phyloP scores from a whole-genome alignment of 2,329 filamentous ascomycete genomes.

The Sarocladium brachiariae region DNA sequence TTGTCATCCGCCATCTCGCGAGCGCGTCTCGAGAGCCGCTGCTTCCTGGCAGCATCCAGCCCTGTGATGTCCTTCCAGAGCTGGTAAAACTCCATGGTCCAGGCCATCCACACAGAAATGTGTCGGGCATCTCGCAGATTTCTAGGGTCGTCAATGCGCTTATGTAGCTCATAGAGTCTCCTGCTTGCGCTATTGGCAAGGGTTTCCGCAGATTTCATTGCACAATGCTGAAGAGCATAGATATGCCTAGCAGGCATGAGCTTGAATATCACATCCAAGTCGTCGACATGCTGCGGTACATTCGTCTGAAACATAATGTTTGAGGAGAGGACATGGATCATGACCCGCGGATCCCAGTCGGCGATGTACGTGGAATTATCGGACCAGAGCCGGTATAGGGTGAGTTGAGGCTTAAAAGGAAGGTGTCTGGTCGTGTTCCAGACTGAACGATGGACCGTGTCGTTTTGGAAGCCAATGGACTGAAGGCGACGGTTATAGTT shows the following conservation, averaged over 20 bases:
- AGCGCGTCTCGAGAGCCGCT: background rate
- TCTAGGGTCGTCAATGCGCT: too few relatives aligned
- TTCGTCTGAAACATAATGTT: background rate
- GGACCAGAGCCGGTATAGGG: background rate
- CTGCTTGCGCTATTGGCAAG: background rate
- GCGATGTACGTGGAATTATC: background rate
- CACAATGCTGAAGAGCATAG: background rate
- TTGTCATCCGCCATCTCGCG: background rate
- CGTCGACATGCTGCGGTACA: background rate
- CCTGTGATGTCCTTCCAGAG: slow-evolving; percentile 2
- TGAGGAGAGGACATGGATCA: background rate
- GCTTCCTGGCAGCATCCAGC: background rate
- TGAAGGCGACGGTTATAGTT: background rate
- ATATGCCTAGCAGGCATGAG: slow-evolving; percentile 1
- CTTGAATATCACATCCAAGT: background rate
- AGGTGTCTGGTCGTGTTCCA: background rate
- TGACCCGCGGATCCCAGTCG: slow-evolving; percentile 1
- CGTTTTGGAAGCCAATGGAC: background rate
- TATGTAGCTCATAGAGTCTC: too few relatives aligned
- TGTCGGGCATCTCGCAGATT: background rate
- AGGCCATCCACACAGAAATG: background rate
- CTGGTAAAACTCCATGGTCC: background rate
- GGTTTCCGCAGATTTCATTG: background rate
- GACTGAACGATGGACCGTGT: background rate
- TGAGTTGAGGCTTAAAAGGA: background rate